Conservation (phyloP, 2,329 filamentous ascomycete species). For the Phialocephala sp. region DNA sequence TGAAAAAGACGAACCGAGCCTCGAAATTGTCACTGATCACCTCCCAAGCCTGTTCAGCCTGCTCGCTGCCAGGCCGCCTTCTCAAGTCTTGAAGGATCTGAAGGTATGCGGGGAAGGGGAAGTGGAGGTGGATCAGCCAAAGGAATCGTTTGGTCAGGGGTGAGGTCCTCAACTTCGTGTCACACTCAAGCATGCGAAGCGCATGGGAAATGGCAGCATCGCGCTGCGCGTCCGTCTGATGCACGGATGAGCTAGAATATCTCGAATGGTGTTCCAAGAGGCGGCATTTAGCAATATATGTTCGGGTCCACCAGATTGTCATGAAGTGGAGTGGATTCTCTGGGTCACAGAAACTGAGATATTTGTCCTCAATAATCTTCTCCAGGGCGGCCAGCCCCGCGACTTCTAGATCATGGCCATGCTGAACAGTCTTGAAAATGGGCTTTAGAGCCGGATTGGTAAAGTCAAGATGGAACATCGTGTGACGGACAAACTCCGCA, state of each 20-base stretch:
- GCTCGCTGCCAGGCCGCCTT: slow-evolving; percentile 33
- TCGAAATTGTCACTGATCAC: slow-evolving; percentile 37
- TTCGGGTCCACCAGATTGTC: slow-evolving; percentile 39
- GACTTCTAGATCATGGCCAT: slow-evolving; percentile 16
- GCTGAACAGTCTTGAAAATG: slow-evolving; percentile 27
- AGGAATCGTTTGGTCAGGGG: slow-evolving; percentile 39
- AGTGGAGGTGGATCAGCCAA: slow-evolving; percentile 43
- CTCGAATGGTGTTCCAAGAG: slow-evolving; percentile 39
- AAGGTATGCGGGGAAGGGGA: slow-evolving; percentile 44
- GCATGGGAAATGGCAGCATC: slow-evolving; percentile 43
- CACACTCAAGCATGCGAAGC: slow-evolving; percentile 42
- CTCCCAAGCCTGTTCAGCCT: slow-evolving; percentile 41
- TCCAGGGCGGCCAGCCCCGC: slow-evolving; percentile 44
- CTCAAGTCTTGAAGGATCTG: slow-evolving; percentile 43
- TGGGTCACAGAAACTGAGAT: slow-evolving; percentile 49
- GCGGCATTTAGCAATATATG: slow-evolving; percentile 37
- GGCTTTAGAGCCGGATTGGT: slow-evolving; percentile 32
- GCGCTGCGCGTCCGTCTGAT: slow-evolving; percentile 38
- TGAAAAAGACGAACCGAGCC: slow-evolving; percentile 30
- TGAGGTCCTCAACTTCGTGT: slow-evolving; percentile 42
- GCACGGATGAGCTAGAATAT: slow-evolving; percentile 29
- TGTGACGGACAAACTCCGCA: slow-evolving; percentile 48
- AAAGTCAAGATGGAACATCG: slow-evolving; percentile 36
- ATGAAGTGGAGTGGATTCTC: slow-evolving; percentile 46
- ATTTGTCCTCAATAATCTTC: slow-evolving; percentile 48